These are phyloP conservation scores for Seiridium cupressi DNA, from an alignment of 2,329 filamentous ascomycete genomes.

Conservation along the genomic window DNA sequence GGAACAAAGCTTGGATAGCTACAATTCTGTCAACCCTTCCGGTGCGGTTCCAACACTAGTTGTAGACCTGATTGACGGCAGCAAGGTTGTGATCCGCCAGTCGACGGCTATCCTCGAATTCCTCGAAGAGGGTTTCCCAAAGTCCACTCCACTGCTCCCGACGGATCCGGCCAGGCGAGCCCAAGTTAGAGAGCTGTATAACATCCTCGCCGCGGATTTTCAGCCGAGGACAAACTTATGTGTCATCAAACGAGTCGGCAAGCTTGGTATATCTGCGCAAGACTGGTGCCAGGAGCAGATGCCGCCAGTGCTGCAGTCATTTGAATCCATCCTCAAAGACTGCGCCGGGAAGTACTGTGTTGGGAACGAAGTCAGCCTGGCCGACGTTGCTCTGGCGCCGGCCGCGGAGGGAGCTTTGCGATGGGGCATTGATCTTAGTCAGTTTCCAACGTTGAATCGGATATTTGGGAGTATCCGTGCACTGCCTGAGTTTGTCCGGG, in stretches of 20 bases:
- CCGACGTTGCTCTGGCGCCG: constrained; percentile 1
- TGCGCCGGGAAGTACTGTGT: constrained; percentile 1
- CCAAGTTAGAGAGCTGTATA: neutral
- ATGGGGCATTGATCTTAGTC: neutral
- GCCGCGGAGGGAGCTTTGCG: neutral
- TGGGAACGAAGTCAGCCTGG: neutral
- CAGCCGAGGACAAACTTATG: constrained; percentile 2
- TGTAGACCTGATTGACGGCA: neutral
- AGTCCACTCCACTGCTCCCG: neutral
- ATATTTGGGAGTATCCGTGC: neutral
- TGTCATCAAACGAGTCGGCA: neutral
- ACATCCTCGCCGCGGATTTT: neutral
- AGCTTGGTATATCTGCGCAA: neutral
- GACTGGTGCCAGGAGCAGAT: constrained; percentile 6
- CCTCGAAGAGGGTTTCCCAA: neutral
- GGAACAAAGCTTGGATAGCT: neutral
- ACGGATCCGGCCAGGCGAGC: neutral
- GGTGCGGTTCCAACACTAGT: constrained; percentile 3
- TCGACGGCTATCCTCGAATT: constrained; percentile 3
- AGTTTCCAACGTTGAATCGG: neutral
- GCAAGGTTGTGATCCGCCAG: neutral
- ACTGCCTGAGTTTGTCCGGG: neutral
- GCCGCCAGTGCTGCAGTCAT: neutral
- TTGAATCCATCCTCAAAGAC: neutral
- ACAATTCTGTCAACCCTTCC: neutral